Evolutionary conservation across 345 rosid species (phyloP), one percentile per base, ranked within the genome.

Genomic region (Gossypium arboreum): DNA sequence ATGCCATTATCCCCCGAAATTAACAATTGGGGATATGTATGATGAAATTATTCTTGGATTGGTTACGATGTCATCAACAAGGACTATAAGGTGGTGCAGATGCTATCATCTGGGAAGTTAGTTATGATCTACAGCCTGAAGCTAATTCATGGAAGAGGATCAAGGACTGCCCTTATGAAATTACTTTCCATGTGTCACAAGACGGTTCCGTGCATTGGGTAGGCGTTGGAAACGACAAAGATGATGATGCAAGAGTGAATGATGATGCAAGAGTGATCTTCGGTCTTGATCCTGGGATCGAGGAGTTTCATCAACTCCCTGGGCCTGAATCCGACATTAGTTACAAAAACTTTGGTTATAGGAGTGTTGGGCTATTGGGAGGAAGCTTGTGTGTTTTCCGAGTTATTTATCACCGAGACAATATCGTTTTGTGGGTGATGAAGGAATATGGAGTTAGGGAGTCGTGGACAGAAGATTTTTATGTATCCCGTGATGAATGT

Each of bases 81-180:
- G 16, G 72, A 68, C 56, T 50, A 68, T 20, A 48, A 47, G 22
- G 72, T 68, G 43, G 57, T 68, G 20, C 16, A 13, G 29, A 48
- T 68, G 57, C 9, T 10, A 54, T 9, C 8, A 68, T 13, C 41
- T 2, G 5, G 18, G 18, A 3, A 16, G 58, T 44, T 5, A 7
- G 58, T 25, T 16, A 15, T 68, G 72, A 27, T 50, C 16, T 68
- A 68, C 29, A 68, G 58, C 20, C 39, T 68, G 57, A 68, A 68
- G 41, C 58, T 50, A 16, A 48, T 16, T 50, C 72, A 22, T 68
- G 58, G 72, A 68, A 12, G 15, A 48, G 43, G 58, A 68, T 68
- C n/a, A 68, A 68, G 57, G 57, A 68, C 50, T 68, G 72, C 72
- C 72, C 72, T 68, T 50, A 15, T 15, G 43, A 25, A 20, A 20